Evolutionary conservation across 2,329 filamentous ascomycete genomes (phyloP).

Genomic region (Curvularia verruculosa): DNA sequence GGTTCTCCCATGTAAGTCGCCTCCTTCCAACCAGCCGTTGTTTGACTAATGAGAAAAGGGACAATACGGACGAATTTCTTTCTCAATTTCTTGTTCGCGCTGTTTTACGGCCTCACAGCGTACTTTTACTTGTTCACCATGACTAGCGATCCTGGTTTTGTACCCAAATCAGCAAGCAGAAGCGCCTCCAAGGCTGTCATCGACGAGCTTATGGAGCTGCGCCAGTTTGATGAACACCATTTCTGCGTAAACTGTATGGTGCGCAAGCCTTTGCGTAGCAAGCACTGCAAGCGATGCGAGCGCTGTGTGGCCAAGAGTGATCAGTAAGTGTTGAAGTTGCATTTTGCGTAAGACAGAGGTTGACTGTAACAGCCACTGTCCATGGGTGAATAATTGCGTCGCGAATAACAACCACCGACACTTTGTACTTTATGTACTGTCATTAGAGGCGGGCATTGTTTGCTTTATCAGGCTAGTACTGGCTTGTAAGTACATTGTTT

Average conservation of each 20-base stretch:
- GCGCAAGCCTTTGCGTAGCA: conserved; percentile 87
- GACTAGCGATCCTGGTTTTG: conserved; percentile 87
- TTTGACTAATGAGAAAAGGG: conserved; percentile 55
- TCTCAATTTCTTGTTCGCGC: conserved; percentile 75
- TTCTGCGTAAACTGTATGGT: conserved; percentile 97
- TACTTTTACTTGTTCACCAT: conserved; percentile 92
- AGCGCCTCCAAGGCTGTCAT: conserved; percentile 89
- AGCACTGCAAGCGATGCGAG: conserved; percentile 90
- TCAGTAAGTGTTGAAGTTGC: conserved; percentile 68
- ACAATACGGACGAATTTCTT: conserved; percentile 72
- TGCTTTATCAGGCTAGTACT: conserved; percentile 74
- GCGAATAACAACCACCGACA: conserved; percentile 95
- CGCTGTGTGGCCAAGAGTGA: conserved; percentile 96
- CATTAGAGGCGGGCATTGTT: conserved; percentile 75
- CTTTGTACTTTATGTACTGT: conserved; percentile 88
- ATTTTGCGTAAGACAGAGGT: conserved; percentile 4
- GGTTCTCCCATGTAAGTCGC: conserved; percentile 71
- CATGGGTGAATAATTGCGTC: conserved; percentile 97
- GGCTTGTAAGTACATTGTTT: conserved; percentile 63
- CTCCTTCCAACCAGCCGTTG: not conserved
- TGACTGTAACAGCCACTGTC: conserved; percentile 75
- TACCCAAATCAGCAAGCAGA: conserved; percentile 87
- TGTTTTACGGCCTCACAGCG: conserved; percentile 67
- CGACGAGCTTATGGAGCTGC: conserved; percentile 79
- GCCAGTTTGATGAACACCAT: conserved; percentile 92